These are phyloP conservation scores for Pichia scutulata DNA, from an alignment of 805 yeast species.

Conservation along the genomic window DNA sequence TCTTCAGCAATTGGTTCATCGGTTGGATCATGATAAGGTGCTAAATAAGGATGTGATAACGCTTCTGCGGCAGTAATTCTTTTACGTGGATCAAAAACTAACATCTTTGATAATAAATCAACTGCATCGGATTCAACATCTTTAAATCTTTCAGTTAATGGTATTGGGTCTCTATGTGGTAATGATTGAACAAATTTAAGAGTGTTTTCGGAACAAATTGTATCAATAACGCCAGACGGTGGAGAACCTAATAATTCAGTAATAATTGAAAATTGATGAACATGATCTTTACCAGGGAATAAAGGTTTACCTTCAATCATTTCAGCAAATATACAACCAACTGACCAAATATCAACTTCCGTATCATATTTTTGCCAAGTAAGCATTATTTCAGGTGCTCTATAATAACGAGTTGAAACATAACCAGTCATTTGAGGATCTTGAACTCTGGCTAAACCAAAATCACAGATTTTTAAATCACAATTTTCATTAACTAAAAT, in stretches of 20 bases:
- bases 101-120: slow-evolving; percentile 80
- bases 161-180: slow-evolving; percentile 89
- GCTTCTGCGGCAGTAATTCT: slow-evolving; percentile 92
- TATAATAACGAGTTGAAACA: slow-evolving; percentile 79
- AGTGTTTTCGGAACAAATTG: slow-evolving; percentile 94
- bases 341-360: slow-evolving; percentile 76
- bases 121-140: slow-evolving; percentile 79
- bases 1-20: slow-evolving; percentile 95
- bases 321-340: slow-evolving; percentile 73
- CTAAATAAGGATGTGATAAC: slow-evolving; percentile 80
- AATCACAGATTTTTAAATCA: slow-evolving; percentile 74
- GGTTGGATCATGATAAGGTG: slow-evolving; percentile 93
- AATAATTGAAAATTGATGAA: slow-evolving; percentile 93
- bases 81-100: slow-evolving; percentile 90
- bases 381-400: slow-evolving; percentile 80
- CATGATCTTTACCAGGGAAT: slow-evolving; percentile 90
- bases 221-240: slow-evolving; percentile 90
- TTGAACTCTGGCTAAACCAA: slow-evolving; percentile 61
- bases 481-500: slow-evolving; percentile 62
- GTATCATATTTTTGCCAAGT: slow-evolving; percentile 65
- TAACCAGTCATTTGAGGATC: slow-evolving; percentile 58
- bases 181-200: slow-evolving; percentile 87
- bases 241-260: slow-evolving; percentile 93
- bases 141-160: slow-evolving; percentile 74
- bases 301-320: slow-evolving; percentile 54